Conservation (phyloP, 208 protist species). For the Crithidia brevicula region DNA sequence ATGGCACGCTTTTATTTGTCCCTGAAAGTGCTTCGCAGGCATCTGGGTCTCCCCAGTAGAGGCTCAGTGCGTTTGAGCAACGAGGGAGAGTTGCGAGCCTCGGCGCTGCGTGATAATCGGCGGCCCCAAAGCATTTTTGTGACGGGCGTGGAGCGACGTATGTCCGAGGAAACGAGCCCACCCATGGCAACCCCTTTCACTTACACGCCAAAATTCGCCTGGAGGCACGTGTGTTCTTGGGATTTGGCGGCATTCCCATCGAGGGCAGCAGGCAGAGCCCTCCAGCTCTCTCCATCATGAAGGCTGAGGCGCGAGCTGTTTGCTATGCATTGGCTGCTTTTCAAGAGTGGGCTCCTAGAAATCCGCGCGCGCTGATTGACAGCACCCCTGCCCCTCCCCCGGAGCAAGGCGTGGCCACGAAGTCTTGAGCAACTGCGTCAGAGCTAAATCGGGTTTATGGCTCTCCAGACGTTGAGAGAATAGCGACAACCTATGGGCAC, state of each 20-base stretch:
- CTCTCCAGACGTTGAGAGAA: not conserved
- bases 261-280: not conserved
- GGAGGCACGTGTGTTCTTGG: not conserved
- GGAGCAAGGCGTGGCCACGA: not conserved
- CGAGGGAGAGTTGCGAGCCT: not conserved
- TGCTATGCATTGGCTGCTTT: not conserved
- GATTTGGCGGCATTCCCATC: not conserved
- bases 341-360: not conserved
- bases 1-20: not conserved
- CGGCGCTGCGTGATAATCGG: too few species aligned
- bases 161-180: too few species aligned
- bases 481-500: not conserved
- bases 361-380: not conserved
- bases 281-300: not conserved
- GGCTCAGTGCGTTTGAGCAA: not conserved
- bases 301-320: not conserved
- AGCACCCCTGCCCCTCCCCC: not conserved
- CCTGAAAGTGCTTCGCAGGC: not conserved
- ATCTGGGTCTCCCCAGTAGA: not conserved
- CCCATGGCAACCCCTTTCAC: too few species aligned
- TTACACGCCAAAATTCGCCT: not conserved
- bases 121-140: too few species aligned
- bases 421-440: not conserved
- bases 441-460: not conserved
- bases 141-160: too few species aligned